Conservation (phyloP, 2,329 filamentous ascomycete species). For the Phialemoniopsis sp. region DNA sequence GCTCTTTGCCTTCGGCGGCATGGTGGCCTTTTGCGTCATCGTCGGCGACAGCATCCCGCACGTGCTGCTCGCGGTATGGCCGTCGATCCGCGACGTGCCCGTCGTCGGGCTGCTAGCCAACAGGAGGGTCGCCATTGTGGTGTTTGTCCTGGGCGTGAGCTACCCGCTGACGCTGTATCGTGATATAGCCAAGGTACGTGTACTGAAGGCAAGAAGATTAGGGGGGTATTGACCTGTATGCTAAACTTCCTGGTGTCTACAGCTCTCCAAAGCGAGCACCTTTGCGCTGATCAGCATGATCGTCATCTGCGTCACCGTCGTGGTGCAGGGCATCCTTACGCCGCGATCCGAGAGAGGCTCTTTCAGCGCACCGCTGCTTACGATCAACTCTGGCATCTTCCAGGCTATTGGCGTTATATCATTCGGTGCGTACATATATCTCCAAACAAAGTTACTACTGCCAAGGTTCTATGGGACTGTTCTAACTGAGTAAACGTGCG, state of each 20-base stretch:
- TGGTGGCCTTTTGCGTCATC: slow-evolving; percentile 97
- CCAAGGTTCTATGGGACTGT: no score
- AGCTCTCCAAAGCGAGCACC: slow-evolving; percentile 95
- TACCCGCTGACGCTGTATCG: slow-evolving; percentile 91
- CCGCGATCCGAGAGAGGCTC: slow-evolving; percentile 68
- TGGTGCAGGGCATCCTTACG: slow-evolving; percentile 76
- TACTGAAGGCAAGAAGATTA: neutral
- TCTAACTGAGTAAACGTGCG: no score
- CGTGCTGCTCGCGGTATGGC: slow-evolving; percentile 79
- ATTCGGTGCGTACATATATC: slow-evolving; percentile 67
- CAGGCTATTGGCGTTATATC: slow-evolving; percentile 98
- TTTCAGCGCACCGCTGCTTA: slow-evolving; percentile 64
- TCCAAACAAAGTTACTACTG: no score
- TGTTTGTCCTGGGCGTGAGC: slow-evolving; percentile 81
- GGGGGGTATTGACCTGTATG: neutral
- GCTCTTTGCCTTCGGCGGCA: slow-evolving; percentile 97
- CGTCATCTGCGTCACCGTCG: slow-evolving; percentile 81
- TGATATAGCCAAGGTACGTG: slow-evolving; percentile 86
- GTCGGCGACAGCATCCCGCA: slow-evolving; percentile 95
- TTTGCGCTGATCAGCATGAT: slow-evolving; percentile 90
- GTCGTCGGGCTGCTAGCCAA: slow-evolving; percentile 81
- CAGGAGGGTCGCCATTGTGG: slow-evolving; percentile 77
- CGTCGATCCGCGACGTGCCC: slow-evolving; percentile 64
- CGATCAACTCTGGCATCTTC: slow-evolving; percentile 85
- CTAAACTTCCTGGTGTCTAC: slow-evolving; percentile 8